A percentile compares a stretch with the other conserved stretches of the same genome.
These are phyloP conservation scores for Teunomyces atbi DNA, from an alignment of 805 yeast species.

Conservation along the genomic window DNA sequence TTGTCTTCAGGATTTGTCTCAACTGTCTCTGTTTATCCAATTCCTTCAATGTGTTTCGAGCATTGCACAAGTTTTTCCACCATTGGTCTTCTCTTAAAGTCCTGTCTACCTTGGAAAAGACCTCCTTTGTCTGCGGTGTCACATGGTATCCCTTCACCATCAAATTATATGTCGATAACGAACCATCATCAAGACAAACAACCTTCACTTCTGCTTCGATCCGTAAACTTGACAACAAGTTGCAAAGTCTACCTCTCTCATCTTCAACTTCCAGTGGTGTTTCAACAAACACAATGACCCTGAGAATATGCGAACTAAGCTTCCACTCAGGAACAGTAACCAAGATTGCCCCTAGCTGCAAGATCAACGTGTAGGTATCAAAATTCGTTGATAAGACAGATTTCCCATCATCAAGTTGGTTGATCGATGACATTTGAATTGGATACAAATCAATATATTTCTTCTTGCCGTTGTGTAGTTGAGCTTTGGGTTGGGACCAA, in stretches of 20 bases:
- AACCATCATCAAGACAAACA: constrained; percentile 59
- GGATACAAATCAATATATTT: constrained; percentile 88
- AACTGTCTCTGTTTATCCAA: constrained; percentile 28
- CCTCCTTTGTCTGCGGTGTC: constrained; percentile 22
- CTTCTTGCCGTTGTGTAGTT: constrained; percentile 28
- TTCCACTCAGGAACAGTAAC: constrained; percentile 95
- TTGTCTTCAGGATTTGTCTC: constrained; percentile 5
- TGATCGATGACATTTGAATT: constrained; percentile 90
- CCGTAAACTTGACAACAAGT: constrained; percentile 70
- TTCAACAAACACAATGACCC: constrained; percentile 92
- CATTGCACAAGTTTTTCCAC: constrained; percentile 74
- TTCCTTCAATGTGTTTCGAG: constrained; percentile 45
- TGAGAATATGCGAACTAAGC: constrained; percentile 56
- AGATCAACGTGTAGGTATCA: constrained; percentile 90
- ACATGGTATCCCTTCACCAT: constrained; percentile 66
- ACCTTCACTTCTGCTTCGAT: constrained; percentile 82
- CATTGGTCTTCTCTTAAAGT: constrained; percentile 66
- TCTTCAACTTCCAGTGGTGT: constrained; percentile 63
- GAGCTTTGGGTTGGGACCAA: constrained; percentile 10
- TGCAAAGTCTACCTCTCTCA: constrained; percentile 61
- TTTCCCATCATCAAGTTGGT: constrained; percentile 63
- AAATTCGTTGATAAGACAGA: constrained; percentile 82
- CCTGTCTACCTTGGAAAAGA: constrained; percentile 46
- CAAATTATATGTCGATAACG: constrained; percentile 63
- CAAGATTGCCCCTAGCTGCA: constrained; percentile 91